phyloP scores from a whole-genome alignment of 495 filamentous ascomycete species.

The Pyrenopolyporus hunteri region DNA sequence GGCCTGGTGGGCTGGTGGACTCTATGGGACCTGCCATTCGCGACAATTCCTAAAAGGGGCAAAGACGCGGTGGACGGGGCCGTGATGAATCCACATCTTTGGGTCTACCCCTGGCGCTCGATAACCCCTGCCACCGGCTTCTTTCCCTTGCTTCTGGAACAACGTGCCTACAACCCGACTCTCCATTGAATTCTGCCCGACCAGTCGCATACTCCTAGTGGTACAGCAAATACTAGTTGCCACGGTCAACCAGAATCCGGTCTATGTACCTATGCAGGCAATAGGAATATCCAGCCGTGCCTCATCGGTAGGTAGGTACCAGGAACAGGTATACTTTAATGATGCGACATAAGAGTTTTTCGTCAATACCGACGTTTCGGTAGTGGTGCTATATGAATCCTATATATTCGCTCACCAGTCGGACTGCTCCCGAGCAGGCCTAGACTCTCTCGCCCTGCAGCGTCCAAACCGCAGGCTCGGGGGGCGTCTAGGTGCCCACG shows the following conservation, averaged over 20 bases:
- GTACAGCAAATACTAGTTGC: neutral
- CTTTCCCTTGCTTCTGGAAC: conserved; percentile 38
- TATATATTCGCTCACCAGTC: too few relatives aligned
- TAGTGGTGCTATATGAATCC: conserved; percentile 1
- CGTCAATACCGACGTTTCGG: neutral
- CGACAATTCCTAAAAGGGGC: conserved; percentile 26
- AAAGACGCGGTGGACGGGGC: conserved; percentile 23
- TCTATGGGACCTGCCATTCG: conserved; percentile 24
- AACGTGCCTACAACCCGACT: conserved; percentile 31
- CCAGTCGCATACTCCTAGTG: neutral
- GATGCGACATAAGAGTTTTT: too few relatives aligned
- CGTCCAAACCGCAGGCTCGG: too few relatives aligned
- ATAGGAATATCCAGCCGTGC: too few relatives aligned
- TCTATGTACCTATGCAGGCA: too few relatives aligned
- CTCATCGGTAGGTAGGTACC: too few relatives aligned
- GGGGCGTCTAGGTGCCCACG: too few relatives aligned
- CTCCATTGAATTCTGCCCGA: conserved; percentile 17
- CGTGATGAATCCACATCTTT: conserved; percentile 24
- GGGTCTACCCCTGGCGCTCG: conserved; percentile 17
- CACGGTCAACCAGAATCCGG: neutral
- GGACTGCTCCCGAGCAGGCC: too few relatives aligned
- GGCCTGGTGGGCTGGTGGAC: conserved; percentile 15
- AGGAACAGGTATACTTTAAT: too few relatives aligned
- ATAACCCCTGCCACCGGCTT: conserved; percentile 12
- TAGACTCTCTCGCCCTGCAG: too few relatives aligned